Evolutionary conservation across 78 protist genomes (phyloP), one percentile per base, ranked within the genome.

Genomic region (Ministeria vibrans): DNA sequence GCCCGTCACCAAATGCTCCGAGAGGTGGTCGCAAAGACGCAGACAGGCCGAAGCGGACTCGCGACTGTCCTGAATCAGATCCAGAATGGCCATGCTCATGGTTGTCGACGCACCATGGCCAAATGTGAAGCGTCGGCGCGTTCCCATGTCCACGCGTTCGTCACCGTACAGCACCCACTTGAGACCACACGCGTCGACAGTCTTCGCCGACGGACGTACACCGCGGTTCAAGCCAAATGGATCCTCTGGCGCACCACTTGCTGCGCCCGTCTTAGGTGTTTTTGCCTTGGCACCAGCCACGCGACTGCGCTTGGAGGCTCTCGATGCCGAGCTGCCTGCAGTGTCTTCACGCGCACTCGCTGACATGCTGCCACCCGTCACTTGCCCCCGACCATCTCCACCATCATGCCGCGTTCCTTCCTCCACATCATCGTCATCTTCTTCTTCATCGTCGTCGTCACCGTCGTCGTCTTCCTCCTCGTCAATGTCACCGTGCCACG

Each of bases 21-120:
- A 85, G 13, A 85, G 53, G 43, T 85, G 41, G 49, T 55, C 78
- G 34, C 82, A 85, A 2, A 85, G 71, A 22, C 77, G 83, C 7
- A 85, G 41, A 34, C 82, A 66, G 23, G 85, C 55, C 25, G n/a
- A 59, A 6, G 74, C 81, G 1, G 74, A 76, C 15, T 44, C 78
- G 41, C 78, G 71, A 36, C 13, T 18, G 41, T 63, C 39, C 34
- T 36, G 3, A 27, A 7, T 18, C 30, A 63, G 39, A 2, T 7
- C 1, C 41, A 63, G 44, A 4, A 63, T 30, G 6, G 13, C 39
- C 71, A n/a, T n/a, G 36, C 44, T 7, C 13, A 63, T 4, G 30
- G 71, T 15, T 30, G 13, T 11, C 34, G 34, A 27, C 63, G 63
- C n/a, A 3, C 34, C 63, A 22, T 55, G 63, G 34, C 15, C 32